These are phyloP conservation scores for Batrachochytrium dendrobatidis DNA, from an alignment of 371 early-diverging fungal species.

Conservation along the genomic window DNA sequence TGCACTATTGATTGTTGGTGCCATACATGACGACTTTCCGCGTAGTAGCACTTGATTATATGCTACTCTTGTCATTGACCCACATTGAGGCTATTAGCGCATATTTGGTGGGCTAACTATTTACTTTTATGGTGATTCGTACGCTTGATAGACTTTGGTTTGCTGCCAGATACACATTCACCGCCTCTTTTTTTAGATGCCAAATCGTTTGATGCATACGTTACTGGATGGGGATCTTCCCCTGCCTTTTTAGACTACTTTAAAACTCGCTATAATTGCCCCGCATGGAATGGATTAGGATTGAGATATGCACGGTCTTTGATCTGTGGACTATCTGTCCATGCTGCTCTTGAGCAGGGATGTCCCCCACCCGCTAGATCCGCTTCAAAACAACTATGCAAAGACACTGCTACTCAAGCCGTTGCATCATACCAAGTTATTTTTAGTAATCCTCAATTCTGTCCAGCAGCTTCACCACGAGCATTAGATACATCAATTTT, in stretches of 20 bases:
- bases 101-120: too few relatives aligned
- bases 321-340: background rate
- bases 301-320: background rate
- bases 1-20: too few relatives aligned
- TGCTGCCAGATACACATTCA: too few relatives aligned
- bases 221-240: background rate
- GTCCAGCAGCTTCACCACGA: background rate
- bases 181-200: too few relatives aligned
- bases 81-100: too few relatives aligned
- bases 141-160: too few relatives aligned
- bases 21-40: too few relatives aligned
- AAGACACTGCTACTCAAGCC: background rate
- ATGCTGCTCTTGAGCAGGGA: background rate
- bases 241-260: background rate
- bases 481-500: too few relatives aligned
- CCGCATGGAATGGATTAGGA: background rate
- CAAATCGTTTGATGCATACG: slow-evolving; percentile 2
- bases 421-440: background rate
- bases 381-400: background rate
- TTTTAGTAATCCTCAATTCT: background rate
- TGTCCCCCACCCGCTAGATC: background rate
- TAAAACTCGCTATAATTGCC: background rate
- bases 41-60: too few relatives aligned
- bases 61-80: too few relatives aligned
- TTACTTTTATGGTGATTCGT: too few relatives aligned